Evolutionary conservation across 495 filamentous ascomycete species (phyloP).

Genomic region (Penicillium nucicola): DNA sequence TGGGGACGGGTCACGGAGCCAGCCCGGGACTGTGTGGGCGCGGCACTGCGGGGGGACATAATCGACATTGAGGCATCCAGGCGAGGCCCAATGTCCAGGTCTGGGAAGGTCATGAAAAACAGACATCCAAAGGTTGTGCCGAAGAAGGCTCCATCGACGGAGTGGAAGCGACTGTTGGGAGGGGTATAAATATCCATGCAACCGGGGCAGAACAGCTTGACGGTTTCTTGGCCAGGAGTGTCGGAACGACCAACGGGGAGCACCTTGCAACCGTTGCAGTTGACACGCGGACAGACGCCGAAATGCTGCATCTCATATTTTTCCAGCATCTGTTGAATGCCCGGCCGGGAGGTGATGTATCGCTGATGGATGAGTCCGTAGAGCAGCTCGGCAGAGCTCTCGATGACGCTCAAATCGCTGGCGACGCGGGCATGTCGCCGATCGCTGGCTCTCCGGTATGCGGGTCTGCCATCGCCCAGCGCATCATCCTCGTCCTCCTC

Average conservation of each 20-base stretch:
- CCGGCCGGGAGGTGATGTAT: conserved; percentile 95
- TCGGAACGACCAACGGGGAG: conserved; percentile 91
- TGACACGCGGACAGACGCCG: conserved; percentile 84
- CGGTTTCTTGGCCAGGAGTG: conserved; percentile 92
- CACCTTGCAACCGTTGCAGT: conserved; percentile 82
- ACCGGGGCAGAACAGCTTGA: conserved; percentile 96
- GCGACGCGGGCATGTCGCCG: conserved; percentile 83
- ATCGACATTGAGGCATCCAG: conserved; percentile 25
- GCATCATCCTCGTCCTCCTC: conserved; percentile 77
- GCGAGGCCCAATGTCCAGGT: conserved; percentile 68
- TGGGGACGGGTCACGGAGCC: conserved; percentile 24
- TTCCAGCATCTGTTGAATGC: conserved; percentile 98
- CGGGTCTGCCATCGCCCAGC: conserved; percentile 63
- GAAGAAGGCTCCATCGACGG: conserved; percentile 98
- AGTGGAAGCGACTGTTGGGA: conserved; percentile 94
- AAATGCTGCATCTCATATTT: conserved; percentile 98
- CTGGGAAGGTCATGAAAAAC: conserved; percentile 98
- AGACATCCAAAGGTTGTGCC: conserved; percentile 92
- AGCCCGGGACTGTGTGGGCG: conserved; percentile 35
- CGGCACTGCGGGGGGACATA: conserved; percentile 31
- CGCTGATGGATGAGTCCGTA: conserved; percentile 98
- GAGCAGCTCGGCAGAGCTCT: conserved; percentile 93
- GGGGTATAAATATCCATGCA: conserved; percentile 97
- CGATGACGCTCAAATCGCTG: conserved; percentile 89
- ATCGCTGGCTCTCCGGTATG: conserved; percentile 58